Conservation (phyloP, 192 early-diverging fungal genomes). For the Coemansia sp. region DNA sequence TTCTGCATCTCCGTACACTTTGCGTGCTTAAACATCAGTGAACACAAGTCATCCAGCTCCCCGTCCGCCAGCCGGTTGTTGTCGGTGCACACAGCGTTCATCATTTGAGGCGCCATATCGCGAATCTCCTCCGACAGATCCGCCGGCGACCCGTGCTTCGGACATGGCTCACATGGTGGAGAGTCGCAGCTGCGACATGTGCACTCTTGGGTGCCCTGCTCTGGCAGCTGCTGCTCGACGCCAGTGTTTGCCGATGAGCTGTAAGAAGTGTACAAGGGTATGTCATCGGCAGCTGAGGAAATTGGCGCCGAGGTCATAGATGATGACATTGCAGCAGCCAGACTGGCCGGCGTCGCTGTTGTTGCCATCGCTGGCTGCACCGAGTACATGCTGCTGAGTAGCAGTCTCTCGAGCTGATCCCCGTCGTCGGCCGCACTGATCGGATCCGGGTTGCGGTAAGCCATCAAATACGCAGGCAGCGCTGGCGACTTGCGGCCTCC, state of each 20-base stretch:
- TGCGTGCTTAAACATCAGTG: constrained; percentile 53
- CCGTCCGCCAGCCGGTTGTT: constrained; percentile 42
- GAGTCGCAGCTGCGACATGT: constrained; percentile 32
- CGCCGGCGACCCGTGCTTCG: constrained; percentile 42
- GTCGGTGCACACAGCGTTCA: constrained; percentile 43
- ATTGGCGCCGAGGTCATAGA: background rate
- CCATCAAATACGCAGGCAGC: constrained; percentile 46
- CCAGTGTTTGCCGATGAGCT: background rate
- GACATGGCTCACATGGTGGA: constrained; percentile 24
- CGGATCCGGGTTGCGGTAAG: constrained; percentile 54
- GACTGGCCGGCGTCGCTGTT: background rate
- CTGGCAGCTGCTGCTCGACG: constrained; percentile 12
- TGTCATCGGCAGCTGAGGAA: background rate
- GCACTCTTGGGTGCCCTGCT: constrained; percentile 3
- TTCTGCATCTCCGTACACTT: constrained; percentile 52
- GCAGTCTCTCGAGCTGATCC: constrained; percentile 48
- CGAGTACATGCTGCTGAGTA: constrained; percentile 47
- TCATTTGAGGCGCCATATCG: constrained; percentile 42
- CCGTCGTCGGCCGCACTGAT: constrained; percentile 30
- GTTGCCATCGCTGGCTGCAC: constrained; percentile 2
- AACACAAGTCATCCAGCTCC: constrained; percentile 52
- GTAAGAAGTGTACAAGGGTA: background rate
- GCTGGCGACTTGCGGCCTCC: background rate
- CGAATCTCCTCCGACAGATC: constrained; percentile 43
- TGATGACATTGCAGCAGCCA: background rate